Evolutionary conservation across 73 alveolate genomes (phyloP).

Genomic region (Paramecium sexaurelia): DNA sequence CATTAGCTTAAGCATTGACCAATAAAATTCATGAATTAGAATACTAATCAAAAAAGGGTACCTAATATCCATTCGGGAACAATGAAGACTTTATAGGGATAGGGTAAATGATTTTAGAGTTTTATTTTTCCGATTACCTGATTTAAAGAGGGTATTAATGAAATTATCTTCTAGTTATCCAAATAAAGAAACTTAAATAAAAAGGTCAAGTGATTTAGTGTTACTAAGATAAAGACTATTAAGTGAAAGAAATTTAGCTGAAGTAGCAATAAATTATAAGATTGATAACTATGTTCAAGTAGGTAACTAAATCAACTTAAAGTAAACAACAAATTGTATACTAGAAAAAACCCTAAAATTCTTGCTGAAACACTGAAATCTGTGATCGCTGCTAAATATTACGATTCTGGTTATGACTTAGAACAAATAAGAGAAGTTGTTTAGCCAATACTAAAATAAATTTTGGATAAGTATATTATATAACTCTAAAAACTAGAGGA

Average conservation of each 20-base stretch:
- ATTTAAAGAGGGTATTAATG: not conserved
- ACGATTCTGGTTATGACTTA: not conserved
- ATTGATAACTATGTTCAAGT: not conserved
- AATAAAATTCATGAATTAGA: slow-evolving; percentile 8
- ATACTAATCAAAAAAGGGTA: not conserved
- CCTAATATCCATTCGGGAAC: not conserved
- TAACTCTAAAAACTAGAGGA: not conserved
- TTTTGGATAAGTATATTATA: not conserved
- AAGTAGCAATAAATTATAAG: not conserved
- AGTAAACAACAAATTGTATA: not conserved
- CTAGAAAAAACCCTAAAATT: not conserved
- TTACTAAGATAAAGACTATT: not conserved
- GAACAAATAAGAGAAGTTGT: not conserved
- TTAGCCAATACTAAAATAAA: not conserved
- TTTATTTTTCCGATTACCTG: not conserved
- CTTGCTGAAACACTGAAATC: not conserved
- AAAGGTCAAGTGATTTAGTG: not conserved
- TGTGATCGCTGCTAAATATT: not conserved
- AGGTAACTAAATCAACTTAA: not conserved
- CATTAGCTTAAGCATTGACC: not conserved
- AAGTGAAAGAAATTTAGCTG: not conserved
- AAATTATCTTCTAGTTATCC: not conserved
- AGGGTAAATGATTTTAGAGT: not conserved
- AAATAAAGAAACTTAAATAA: not conserved
- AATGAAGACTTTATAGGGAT: slow-evolving; percentile 2